Percentiles rank a stretch among this genome's conserved stretches.
Evolutionary conservation across 2,329 filamentous ascomycete genomes (phyloP).

Genomic region (Arthrinium phaeospermum): DNA sequence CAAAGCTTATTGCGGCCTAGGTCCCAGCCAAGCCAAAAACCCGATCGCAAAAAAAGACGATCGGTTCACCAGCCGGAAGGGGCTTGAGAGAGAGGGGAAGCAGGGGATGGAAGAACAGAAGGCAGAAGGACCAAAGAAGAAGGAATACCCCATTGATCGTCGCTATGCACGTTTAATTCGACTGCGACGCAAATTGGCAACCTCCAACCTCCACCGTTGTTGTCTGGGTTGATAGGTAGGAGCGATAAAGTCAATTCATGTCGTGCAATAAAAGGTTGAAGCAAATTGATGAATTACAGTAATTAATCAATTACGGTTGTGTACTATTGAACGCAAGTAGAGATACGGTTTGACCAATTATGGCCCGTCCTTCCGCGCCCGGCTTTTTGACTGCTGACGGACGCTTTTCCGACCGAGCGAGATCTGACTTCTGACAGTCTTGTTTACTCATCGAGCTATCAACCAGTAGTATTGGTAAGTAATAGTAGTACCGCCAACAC

Average conservation of each 20-base stretch:
- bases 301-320: background rate
- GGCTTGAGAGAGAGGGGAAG: background rate
- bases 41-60: background rate
- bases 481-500: background rate
- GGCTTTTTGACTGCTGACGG: background rate
- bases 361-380: background rate
- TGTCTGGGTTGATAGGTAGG: background rate
- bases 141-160: background rate
- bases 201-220: background rate
- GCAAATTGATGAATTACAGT: background rate
- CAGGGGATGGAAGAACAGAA: background rate
- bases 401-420: background rate
- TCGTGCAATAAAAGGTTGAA: background rate
- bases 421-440: too few relatives aligned
- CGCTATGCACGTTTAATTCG: conserved; percentile 10
- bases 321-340: background rate
- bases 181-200: background rate
- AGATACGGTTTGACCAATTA: background rate
- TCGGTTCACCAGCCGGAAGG: background rate
- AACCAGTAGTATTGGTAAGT: too few relatives aligned
- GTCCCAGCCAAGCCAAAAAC: background rate
- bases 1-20: conserved; percentile 12
- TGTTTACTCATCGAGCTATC: background rate
- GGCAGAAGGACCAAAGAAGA: background rate
- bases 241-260: background rate